These are phyloP conservation scores for Purpureocillium lavendulum DNA, from an alignment of 2,329 filamentous ascomycete species.

Conservation along the genomic window DNA sequence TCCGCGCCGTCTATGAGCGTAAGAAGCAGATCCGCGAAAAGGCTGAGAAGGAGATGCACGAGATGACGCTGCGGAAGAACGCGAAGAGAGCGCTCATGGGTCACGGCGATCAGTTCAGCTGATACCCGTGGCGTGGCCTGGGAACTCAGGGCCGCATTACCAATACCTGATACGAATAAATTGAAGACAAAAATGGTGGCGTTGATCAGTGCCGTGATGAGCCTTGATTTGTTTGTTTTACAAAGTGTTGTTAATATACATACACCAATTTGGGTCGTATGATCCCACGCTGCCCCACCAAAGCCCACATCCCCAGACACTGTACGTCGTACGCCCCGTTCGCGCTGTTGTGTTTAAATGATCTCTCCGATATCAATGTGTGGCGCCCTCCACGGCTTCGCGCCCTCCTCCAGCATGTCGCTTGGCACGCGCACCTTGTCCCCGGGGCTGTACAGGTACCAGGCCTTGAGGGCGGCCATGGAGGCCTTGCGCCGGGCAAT, in stretches of 20 bases:
- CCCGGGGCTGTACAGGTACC: conserved; percentile 90
- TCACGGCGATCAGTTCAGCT: conserved; percentile 58
- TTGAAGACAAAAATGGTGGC: no score
- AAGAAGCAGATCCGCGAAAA: conserved; percentile 65
- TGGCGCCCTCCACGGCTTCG: conserved; percentile 56
- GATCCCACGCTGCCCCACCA: conserved; percentile 5
- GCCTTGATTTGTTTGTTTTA: conserved; percentile 20
- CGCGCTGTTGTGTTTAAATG: conserved; percentile 29
- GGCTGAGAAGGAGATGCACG: conserved; percentile 30
- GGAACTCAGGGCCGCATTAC: not conserved
- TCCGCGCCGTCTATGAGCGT: conserved; percentile 85
- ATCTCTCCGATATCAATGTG: conserved; percentile 67
- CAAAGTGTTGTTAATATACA: conserved; percentile 30
- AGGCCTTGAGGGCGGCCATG: conserved; percentile 79
- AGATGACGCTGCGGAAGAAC: conserved; percentile 34
- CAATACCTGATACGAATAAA: no score
- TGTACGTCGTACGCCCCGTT: not conserved
- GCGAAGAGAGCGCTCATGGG: conserved; percentile 48
- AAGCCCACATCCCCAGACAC: no score
- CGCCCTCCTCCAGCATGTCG: conserved; percentile 55
- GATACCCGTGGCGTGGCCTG: not conserved
- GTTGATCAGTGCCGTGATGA: no score
- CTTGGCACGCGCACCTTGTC: conserved; percentile 58
- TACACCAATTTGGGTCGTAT: conserved; percentile 1
- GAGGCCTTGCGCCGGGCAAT: conserved; percentile 72